Percentiles rank a stretch among this genome's conserved stretches.
phyloP scores from a whole-genome alignment of 352 stramenopile species.

The Globisporangium emineosum region DNA sequence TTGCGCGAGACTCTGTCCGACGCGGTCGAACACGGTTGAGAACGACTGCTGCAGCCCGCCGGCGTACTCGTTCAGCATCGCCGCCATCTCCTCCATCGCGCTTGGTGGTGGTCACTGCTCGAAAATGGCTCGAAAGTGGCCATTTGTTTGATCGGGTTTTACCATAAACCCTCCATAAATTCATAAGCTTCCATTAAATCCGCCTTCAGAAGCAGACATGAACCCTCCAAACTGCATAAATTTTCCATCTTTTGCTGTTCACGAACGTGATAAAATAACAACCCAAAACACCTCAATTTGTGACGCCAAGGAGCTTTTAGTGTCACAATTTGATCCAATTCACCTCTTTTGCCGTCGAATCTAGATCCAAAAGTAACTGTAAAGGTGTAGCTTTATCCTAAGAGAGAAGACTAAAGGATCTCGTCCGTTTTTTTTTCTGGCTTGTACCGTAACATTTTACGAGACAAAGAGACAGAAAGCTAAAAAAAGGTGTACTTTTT shows the following conservation, averaged over 20 bases:
- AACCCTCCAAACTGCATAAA: not conserved
- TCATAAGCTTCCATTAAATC: not conserved
- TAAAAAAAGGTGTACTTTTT: not conserved
- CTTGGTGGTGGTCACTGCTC: no score
- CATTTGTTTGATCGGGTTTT: not conserved
- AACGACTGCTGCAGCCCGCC: constrained; percentile 73
- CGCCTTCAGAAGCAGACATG: not conserved
- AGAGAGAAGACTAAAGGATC: not conserved
- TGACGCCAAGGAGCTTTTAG: not conserved
- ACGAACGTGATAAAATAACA: not conserved
- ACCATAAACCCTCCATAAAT: not conserved
- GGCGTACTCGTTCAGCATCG: constrained; percentile 56
- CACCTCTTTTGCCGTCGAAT: not conserved
- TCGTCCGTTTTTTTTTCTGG: not conserved
- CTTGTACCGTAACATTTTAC: not conserved
- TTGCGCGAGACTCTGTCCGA: constrained; percentile 62
- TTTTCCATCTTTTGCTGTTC: not conserved
- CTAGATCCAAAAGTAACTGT: not conserved
- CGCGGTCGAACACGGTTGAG: constrained; percentile 59
- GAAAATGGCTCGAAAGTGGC: not conserved
- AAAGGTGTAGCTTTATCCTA: not conserved
- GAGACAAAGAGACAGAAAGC: not conserved
- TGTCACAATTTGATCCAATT: not conserved
- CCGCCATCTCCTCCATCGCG: constrained; percentile 65
- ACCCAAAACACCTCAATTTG: not conserved